Evolutionary conservation across 2,329 filamentous ascomycete genomes (phyloP).

Genomic region (Beauveria australis): DNA sequence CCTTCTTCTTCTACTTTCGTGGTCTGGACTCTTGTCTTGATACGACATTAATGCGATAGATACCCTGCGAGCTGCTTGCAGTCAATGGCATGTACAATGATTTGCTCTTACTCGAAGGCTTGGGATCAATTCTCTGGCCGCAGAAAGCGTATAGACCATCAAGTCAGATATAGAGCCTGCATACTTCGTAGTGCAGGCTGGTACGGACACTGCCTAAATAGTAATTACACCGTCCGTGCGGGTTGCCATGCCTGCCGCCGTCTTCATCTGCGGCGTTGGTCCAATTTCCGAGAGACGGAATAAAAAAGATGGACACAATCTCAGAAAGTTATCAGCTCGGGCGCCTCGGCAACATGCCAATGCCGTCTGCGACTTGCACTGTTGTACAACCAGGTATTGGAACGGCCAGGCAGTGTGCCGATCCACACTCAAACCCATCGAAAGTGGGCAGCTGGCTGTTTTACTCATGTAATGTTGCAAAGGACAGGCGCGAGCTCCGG

Average conservation of each 20-base stretch:
- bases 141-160: background rate
- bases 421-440: background rate
- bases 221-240: constrained; percentile 1
- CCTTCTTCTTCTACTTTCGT: no score
- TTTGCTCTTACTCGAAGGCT: background rate
- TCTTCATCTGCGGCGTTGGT: background rate
- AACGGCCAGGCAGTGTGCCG: background rate
- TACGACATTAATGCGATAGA: no score
- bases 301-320: no score
- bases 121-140: background rate
- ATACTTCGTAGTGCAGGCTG: background rate
- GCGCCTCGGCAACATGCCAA: no score
- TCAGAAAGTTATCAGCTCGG: no score
- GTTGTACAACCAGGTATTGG: background rate
- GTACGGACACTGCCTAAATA: background rate
- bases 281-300: background rate
- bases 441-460: background rate
- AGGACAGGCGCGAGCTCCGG: background rate
- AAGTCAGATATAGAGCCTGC: background rate
- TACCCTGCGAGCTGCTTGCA: background rate
- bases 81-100: background rate
- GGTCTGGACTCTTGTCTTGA: no score
- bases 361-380: background rate
- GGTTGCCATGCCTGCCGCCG: background rate
- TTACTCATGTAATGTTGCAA: constrained; percentile 1